Evolutionary conservation across 2,329 filamentous ascomycete species (phyloP).

Genomic region (Thyridium curvatum): DNA sequence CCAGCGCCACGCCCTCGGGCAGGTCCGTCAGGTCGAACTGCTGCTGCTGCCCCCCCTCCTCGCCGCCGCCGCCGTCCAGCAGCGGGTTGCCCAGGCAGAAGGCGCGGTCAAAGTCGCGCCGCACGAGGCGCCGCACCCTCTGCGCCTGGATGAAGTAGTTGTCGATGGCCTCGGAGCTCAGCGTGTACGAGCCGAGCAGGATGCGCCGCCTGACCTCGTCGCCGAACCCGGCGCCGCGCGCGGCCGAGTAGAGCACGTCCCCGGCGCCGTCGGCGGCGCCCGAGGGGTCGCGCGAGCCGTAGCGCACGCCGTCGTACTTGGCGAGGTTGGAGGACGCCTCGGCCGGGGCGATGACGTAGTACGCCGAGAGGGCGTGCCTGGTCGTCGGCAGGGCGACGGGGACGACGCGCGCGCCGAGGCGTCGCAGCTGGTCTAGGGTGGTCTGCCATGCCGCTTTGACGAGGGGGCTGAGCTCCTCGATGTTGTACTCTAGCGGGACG

Average conservation of each 20-base stretch:
- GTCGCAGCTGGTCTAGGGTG: slow-evolving; percentile 53
- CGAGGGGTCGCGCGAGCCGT: slow-evolving; percentile 58
- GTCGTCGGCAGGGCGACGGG: slow-evolving; percentile 79
- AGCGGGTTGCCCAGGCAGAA: slow-evolving; percentile 69
- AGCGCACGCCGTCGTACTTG: slow-evolving; percentile 95
- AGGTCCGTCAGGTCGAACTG: slow-evolving; percentile 54
- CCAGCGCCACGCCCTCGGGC: slow-evolving; percentile 41
- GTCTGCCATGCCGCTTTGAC: slow-evolving; percentile 66
- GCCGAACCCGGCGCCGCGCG: slow-evolving; percentile 71
- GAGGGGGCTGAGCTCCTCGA: slow-evolving; percentile 65
- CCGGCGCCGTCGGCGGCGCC: slow-evolving; percentile 30
- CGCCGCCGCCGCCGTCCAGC: slow-evolving; percentile 16
- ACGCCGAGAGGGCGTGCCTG: slow-evolving; percentile 78
- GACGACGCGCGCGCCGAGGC: slow-evolving; percentile 64
- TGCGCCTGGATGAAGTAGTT: slow-evolving; percentile 98
- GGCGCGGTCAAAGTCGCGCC: slow-evolving; percentile 76
- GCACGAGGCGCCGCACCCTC: slow-evolving; percentile 74
- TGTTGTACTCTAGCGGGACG: slow-evolving; percentile 76
- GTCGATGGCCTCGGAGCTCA: slow-evolving; percentile 85
- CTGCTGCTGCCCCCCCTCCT: slow-evolving; percentile 22
- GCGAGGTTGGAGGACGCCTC: slow-evolving; percentile 94
- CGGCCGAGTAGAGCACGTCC: slow-evolving; percentile 66
- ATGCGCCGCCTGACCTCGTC: slow-evolving; percentile 82
- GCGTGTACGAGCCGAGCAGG: slow-evolving; percentile 79
- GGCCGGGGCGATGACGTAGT: slow-evolving; percentile 91